Evolutionary conservation across 768 basidiomycete genomes (phyloP).

Genomic region (Termitomyces sp.): DNA sequence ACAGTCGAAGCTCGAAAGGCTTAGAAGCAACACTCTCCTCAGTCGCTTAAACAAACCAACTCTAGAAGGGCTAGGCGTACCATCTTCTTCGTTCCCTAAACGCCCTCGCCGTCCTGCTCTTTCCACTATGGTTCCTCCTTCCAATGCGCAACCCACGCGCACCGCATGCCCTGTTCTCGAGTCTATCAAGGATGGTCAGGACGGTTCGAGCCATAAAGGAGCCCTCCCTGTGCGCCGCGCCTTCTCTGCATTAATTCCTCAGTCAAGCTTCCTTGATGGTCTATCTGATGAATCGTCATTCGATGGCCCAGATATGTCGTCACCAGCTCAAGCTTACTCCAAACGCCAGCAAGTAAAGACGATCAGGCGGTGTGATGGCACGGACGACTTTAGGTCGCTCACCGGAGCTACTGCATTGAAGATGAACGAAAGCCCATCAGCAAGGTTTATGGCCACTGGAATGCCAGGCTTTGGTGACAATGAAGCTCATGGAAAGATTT

Average conservation of each 20-base stretch:
- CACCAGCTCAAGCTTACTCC: slow-evolving; percentile 77
- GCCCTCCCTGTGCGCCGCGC: slow-evolving; percentile 59
- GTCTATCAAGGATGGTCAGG: slow-evolving; percentile 18
- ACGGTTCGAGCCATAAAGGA: slow-evolving; percentile 25
- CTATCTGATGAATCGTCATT: slow-evolving; percentile 55
- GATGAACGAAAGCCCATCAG: slow-evolving; percentile 51
- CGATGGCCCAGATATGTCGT: slow-evolving; percentile 66
- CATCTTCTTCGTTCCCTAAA: slow-evolving; percentile 46
- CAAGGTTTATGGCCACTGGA: slow-evolving; percentile 51
- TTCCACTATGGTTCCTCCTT: slow-evolving; percentile 54
- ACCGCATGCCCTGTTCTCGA: slow-evolving; percentile 39
- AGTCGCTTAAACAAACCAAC: slow-evolving; percentile 46
- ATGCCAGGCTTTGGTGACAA: slow-evolving; percentile 89
- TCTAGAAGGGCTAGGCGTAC: slow-evolving; percentile 47
- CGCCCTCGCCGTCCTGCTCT: slow-evolving; percentile 62
- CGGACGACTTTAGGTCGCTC: slow-evolving; percentile 71
- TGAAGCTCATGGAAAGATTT: slow-evolving; percentile 86
- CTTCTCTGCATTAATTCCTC: slow-evolving; percentile 68
- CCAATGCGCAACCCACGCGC: slow-evolving; percentile 27
- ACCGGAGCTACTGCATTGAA: slow-evolving; percentile 58
- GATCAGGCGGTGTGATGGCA: slow-evolving; percentile 73
- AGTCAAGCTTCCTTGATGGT: slow-evolving; percentile 45
- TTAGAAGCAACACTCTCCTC: slow-evolving; percentile 42
- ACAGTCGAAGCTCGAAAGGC: slow-evolving; percentile 39
- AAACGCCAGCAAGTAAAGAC: slow-evolving; percentile 74